Base-by-base conservation (phyloP, 139 green algal genomes). In the Picocystis salinarum region DNA sequence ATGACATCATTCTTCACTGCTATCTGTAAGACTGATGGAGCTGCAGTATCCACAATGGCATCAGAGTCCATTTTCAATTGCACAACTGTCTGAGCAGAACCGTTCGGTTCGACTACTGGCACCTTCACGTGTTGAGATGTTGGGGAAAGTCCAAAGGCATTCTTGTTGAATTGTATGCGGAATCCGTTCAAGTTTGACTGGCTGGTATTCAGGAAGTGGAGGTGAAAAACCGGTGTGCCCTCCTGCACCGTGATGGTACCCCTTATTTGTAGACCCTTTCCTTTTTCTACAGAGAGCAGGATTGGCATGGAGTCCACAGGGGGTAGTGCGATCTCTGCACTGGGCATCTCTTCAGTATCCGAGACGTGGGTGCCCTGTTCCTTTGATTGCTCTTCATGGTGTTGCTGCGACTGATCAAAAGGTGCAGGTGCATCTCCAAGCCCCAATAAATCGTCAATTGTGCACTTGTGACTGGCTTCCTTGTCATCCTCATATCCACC, bases 81-180 rank as follows among this genome's bases (percentile, higher is more conserved):
- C 33, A 74, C 37, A 3, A 28, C 22, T 11, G 39, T 27, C 10
- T 18, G 37, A 13, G 41, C 56, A 12, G 45, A 51, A 15, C 36
- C 27, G 13, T 57, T 51, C 17, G 60, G 53, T 12, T 27, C 9
- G 34, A 45, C 34, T 20, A 7, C 27, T 19, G 18, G 25, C 19
- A 75, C 39, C 17, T 30, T 15, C 5, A 75, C 28, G 10, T 52
- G 46, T 50, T 83, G 71, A 26, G 64, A 59, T 4, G 42, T 52
- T 10, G 83, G 75, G 9, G 59, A 55, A 22, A 95, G 52, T 7
- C 85, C 85, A 46, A 89, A 89, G 23, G 51, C 61, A 60, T 92
- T 93, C 49, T 76, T 83, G 70, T 95, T 95, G 41, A 94, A 76
- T 60, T 90, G 78, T 17, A 95, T 74, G 78, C 93, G 88, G 39